Conservation (phyloP, 495 filamentous ascomycete genomes). For the Penicillium soppii region DNA sequence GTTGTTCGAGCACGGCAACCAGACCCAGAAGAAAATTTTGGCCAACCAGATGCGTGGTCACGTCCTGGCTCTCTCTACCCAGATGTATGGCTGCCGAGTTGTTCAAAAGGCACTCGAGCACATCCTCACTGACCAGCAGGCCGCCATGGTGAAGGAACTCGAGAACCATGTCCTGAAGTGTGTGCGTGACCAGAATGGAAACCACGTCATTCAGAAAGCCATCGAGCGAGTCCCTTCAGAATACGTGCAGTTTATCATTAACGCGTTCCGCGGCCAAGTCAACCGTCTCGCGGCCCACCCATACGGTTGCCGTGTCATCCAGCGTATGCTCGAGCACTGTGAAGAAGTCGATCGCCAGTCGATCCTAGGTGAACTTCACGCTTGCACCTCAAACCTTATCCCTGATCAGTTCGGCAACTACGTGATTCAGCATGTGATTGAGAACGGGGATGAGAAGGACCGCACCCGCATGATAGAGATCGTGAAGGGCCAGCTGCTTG, state of each 20-base stretch:
- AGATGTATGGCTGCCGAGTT: constrained; percentile 95
- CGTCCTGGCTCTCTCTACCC: constrained; percentile 72
- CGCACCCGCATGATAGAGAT: constrained; percentile 68
- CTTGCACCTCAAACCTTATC: constrained; percentile 68
- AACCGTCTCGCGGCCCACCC: constrained; percentile 72
- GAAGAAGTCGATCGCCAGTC: constrained; percentile 65
- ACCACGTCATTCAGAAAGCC: constrained; percentile 95
- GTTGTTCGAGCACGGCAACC: constrained; percentile 95
- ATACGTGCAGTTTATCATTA: constrained; percentile 86
- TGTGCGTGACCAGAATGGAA: constrained; percentile 89
- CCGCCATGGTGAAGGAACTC: constrained; percentile 77
- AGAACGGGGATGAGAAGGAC: constrained; percentile 76
- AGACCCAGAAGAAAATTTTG: constrained; percentile 84
- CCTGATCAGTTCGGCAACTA: constrained; percentile 95
- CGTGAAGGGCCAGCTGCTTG: constrained; percentile 69
- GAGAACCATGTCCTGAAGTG: constrained; percentile 75
- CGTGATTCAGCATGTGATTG: constrained; percentile 91
- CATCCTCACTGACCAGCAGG: constrained; percentile 87
- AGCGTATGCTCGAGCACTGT: constrained; percentile 87
- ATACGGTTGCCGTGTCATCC: constrained; percentile 92
- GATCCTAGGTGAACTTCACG: constrained; percentile 78
- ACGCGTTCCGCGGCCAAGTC: constrained; percentile 80
- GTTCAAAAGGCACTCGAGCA: constrained; percentile 98
- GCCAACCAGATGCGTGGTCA: constrained; percentile 85
- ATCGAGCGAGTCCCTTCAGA: constrained; percentile 82